Conservation (phyloP, 192 early-diverging fungal species). For the Allomyces javanicus region DNA sequence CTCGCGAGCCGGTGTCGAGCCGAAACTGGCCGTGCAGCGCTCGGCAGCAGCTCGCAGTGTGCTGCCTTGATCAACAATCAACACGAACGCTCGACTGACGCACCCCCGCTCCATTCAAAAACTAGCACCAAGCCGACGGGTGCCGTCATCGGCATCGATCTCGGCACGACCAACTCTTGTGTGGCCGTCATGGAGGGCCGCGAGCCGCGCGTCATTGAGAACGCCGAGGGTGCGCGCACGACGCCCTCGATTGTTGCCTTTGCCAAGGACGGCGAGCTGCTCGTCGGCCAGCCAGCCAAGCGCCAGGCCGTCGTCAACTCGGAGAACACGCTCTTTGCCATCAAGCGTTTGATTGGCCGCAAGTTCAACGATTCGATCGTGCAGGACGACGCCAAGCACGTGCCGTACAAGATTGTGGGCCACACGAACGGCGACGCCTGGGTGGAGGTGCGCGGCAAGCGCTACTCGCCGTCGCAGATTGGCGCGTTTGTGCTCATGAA, state of each 20-base stretch:
- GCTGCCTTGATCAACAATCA: no score
- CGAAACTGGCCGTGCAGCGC: no score
- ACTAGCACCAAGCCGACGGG: slow-evolving; percentile 43
- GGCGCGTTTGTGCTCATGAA: slow-evolving; percentile 94
- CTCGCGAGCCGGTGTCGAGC: no score
- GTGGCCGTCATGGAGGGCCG: slow-evolving; percentile 99
- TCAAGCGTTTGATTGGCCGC: slow-evolving; percentile 92
- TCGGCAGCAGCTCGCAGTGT: no score
- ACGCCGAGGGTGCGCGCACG: slow-evolving; percentile 86
- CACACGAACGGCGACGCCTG: slow-evolving; percentile 97
- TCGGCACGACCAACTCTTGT: slow-evolving; percentile 99
- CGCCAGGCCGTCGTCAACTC: slow-evolving; percentile 98
- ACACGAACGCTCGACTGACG: no score
- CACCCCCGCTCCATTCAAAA: no score
- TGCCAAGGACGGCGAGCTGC: slow-evolving; percentile 81
- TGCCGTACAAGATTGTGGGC: slow-evolving; percentile 86
- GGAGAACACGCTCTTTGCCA: slow-evolving; percentile 93
- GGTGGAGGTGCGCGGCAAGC: slow-evolving; percentile 86
- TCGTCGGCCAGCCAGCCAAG: slow-evolving; percentile 92
- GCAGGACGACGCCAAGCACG: slow-evolving; percentile 69
- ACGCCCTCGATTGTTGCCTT: slow-evolving; percentile 96
- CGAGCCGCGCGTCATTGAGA: slow-evolving; percentile 88
- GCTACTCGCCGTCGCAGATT: slow-evolving; percentile 88
- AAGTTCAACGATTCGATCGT: slow-evolving; percentile 74
- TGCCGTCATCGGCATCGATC: slow-evolving; percentile 90